Evolutionary conservation across 352 stramenopile genomes (phyloP).

Genomic region (Phytophthora litchii): DNA sequence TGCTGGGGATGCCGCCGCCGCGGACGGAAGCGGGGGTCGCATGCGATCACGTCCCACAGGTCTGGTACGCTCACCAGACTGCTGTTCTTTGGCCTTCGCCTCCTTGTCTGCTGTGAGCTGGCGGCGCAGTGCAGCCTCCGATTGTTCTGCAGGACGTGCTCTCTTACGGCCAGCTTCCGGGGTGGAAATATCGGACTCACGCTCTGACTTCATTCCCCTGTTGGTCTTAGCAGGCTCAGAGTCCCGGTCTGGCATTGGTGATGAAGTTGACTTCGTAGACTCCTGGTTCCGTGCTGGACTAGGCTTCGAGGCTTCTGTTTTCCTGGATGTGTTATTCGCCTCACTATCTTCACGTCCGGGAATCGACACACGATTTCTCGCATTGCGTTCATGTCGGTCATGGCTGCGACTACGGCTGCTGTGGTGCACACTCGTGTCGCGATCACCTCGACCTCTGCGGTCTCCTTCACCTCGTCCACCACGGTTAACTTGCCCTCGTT

Average conservation of each 20-base stretch:
- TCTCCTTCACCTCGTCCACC: conserved; percentile 35
- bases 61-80: conserved; percentile 24
- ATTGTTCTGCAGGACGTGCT: conserved; percentile 55
- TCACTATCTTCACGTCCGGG: conserved; percentile 27
- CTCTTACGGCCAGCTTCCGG: conserved; percentile 44
- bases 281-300: conserved; percentile 30
- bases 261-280: conserved; percentile 12
- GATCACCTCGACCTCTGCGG: conserved; percentile 25
- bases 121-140: conserved; percentile 68
- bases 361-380: conserved; percentile 22
- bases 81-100: conserved; percentile 41
- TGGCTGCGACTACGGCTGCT: conserved; percentile 32
- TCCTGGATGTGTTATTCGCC: conserved; percentile 7
- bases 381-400: conserved; percentile 33
- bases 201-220: conserved; percentile 26
- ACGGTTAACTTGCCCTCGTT: conserved; percentile 30
- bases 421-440: conserved; percentile 13
- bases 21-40: conserved; percentile 30
- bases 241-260: conserved; percentile 22
- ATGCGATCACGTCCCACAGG: conserved; percentile 31
- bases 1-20: conserved; percentile 16
- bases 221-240: conserved; percentile 17
- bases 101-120: conserved; percentile 81
- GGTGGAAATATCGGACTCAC: conserved; percentile 26
- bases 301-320: conserved; percentile 11